Conservation (phyloP, 2,329 filamentous ascomycete species). For the Fusarium subtropicale region DNA sequence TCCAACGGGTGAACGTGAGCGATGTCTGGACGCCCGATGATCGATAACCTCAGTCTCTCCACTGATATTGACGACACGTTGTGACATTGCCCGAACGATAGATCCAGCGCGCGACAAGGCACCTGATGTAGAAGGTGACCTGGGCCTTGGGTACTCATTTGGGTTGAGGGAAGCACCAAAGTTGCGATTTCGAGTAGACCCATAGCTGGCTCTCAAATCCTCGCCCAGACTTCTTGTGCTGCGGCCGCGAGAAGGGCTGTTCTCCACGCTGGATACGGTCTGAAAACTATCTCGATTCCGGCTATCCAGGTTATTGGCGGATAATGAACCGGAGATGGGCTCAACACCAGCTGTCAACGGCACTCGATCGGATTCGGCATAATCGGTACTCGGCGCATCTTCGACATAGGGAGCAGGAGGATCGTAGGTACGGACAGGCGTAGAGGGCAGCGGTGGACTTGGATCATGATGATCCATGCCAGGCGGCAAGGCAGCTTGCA, state of each 20-base stretch:
- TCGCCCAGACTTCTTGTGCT: slow-evolving; percentile 66
- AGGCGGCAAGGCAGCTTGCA: slow-evolving; percentile 67
- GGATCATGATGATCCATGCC: slow-evolving; percentile 55
- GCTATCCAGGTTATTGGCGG: slow-evolving; percentile 55
- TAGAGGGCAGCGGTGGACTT: slow-evolving; percentile 31
- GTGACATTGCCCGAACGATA: slow-evolving; percentile 88
- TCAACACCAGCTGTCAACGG: slow-evolving; percentile 68
- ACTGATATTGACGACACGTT: slow-evolving; percentile 96
- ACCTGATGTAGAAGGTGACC: slow-evolving; percentile 71
- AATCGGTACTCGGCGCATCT: slow-evolving; percentile 49
- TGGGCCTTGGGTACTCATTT: slow-evolving; percentile 65
- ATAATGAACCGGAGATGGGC: slow-evolving; percentile 64
- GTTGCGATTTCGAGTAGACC: slow-evolving; percentile 63
- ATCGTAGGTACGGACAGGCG: slow-evolving; percentile 47
- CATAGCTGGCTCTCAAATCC: slow-evolving; percentile 68
- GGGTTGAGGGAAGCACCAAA: slow-evolving; percentile 69
- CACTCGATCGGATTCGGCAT: slow-evolving; percentile 68
- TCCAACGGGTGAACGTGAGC: slow-evolving; percentile 66
- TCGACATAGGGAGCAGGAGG: slow-evolving; percentile 53
- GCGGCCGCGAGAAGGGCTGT: slow-evolving; percentile 62
- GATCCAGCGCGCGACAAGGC: slow-evolving; percentile 77
- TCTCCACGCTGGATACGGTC: slow-evolving; percentile 66
- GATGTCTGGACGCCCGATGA: slow-evolving; percentile 72
- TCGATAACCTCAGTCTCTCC: slow-evolving; percentile 90
- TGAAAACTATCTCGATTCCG: slow-evolving; percentile 67